Evolutionary conservation across 306 rosid species (phyloP).

Genomic region (Herpetospermum pedunculosum): DNA sequence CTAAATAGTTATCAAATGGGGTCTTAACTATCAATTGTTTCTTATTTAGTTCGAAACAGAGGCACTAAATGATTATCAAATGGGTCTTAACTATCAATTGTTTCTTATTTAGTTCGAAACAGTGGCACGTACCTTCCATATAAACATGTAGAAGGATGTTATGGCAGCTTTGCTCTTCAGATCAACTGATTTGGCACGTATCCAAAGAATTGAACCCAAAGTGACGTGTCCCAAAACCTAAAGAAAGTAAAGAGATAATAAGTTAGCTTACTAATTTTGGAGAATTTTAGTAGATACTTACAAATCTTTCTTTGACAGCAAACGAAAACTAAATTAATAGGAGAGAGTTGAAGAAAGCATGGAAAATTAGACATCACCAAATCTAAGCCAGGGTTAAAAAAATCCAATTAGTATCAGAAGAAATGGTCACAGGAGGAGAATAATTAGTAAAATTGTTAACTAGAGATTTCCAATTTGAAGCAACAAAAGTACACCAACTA

Average conservation of each 20-base stretch:
- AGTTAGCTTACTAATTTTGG: slow-evolving; percentile 4
- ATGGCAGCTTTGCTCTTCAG: slow-evolving; percentile 72
- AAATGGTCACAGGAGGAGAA: not conserved
- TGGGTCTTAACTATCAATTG: not conserved
- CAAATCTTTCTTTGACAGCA: not conserved
- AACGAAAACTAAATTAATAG: not conserved
- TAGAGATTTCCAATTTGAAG: not conserved
- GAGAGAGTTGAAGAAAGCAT: not conserved
- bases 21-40: not conserved
- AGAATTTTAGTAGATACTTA: not conserved
- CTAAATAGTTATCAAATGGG: too few relatives aligned
- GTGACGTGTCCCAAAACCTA: slow-evolving; percentile 65
- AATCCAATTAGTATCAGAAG: not conserved
- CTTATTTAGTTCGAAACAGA: not conserved
- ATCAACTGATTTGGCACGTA: slow-evolving; percentile 73
- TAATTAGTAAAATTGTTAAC: not conserved
- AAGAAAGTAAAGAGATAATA: slow-evolving; percentile 16
- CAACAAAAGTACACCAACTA: not conserved
- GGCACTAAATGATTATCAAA: too few relatives aligned
- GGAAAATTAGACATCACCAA: not conserved
- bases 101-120: not conserved
- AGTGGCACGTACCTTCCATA: slow-evolving; percentile 89
- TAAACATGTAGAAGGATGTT: slow-evolving; percentile 89
- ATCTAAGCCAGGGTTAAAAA: not conserved
- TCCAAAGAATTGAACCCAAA: slow-evolving; percentile 61